Evolutionary conservation across 2,329 filamentous ascomycete genomes (phyloP).

Genomic region (Colletotrichum sp.): DNA sequence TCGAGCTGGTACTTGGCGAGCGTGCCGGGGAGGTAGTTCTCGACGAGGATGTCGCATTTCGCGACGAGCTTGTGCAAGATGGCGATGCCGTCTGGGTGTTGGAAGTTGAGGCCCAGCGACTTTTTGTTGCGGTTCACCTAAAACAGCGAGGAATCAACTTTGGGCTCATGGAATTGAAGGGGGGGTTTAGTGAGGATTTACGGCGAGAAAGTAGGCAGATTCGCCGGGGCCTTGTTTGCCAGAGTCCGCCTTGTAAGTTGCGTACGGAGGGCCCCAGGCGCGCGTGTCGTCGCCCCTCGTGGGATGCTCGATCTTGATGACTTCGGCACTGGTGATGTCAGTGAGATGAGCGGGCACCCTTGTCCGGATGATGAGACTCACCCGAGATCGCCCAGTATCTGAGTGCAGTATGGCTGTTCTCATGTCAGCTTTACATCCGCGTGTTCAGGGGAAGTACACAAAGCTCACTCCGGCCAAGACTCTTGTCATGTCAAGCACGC

Average conservation of each 20-base stretch:
- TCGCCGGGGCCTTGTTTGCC: slow-evolving; percentile 76
- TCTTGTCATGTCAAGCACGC: slow-evolving; percentile 95
- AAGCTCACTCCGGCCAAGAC: slow-evolving; percentile 85
- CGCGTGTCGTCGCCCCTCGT: slow-evolving; percentile 89
- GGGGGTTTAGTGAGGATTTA: slow-evolving; percentile 43
- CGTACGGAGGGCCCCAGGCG: slow-evolving; percentile 96
- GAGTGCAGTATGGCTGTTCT: slow-evolving; percentile 91
- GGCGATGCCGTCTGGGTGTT: slow-evolving; percentile 79
- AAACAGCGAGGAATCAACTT: not conserved
- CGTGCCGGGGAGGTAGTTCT: slow-evolving; percentile 92
- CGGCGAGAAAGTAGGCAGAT: slow-evolving; percentile 91
- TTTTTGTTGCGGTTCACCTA: slow-evolving; percentile 98
- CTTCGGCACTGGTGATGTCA: slow-evolving; percentile 69
- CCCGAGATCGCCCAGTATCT: slow-evolving; percentile 96
- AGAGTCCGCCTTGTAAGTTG: slow-evolving; percentile 70
- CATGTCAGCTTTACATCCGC: not conserved
- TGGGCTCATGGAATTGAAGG: not conserved
- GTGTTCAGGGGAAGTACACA: too few species aligned
- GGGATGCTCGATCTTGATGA: slow-evolving; percentile 98
- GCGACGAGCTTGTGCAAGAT: slow-evolving; percentile 86
- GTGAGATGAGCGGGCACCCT: slow-evolving; percentile 10
- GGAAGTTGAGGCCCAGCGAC: slow-evolving; percentile 89
- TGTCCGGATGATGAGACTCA: slow-evolving; percentile 46
- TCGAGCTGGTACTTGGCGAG: slow-evolving; percentile 92
- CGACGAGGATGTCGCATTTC: slow-evolving; percentile 90